Conservation (phyloP, 208 protist species). For the Naegleria lovaniensis region DNA sequence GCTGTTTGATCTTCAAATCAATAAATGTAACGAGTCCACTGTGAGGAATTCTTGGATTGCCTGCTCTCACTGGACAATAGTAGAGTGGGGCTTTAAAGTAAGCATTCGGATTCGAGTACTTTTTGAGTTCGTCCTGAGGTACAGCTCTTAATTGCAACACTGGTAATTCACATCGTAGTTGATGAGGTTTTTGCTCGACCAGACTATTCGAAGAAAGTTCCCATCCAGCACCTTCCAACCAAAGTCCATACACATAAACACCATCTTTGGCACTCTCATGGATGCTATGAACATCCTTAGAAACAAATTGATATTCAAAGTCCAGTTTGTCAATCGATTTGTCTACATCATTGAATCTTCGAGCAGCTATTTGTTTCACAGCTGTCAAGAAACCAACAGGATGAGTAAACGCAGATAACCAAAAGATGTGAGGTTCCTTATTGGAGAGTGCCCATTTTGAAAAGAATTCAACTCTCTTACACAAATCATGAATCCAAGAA, state of each 20-base stretch:
- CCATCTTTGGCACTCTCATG: slow-evolving; percentile 82
- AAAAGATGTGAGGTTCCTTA: slow-evolving; percentile 82
- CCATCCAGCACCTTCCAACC: slow-evolving; percentile 94
- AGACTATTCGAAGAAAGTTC: slow-evolving; percentile 72
- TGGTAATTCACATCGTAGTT: slow-evolving; percentile 91
- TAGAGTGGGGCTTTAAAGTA: slow-evolving; percentile 93
- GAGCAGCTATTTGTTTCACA: slow-evolving; percentile 86
- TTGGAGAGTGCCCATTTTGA: slow-evolving; percentile 75
- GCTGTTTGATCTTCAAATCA: slow-evolving; percentile 79
- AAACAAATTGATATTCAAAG: slow-evolving; percentile 92
- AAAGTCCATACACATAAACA: slow-evolving; percentile 89
- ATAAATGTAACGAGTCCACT: slow-evolving; percentile 90
- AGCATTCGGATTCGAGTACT: slow-evolving; percentile 49
- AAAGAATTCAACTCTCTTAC: slow-evolving; percentile 82
- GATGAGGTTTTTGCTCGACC: slow-evolving; percentile 88
- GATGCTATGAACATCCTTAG: slow-evolving; percentile 67
- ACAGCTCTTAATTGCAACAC: slow-evolving; percentile 95
- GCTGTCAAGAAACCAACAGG: slow-evolving; percentile 96
- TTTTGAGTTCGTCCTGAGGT: slow-evolving; percentile 74
- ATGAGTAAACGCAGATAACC: slow-evolving; percentile 96
- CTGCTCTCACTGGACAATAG: slow-evolving; percentile 92
- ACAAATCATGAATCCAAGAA: slow-evolving; percentile 89
- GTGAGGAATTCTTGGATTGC: no score
- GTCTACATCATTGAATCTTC: slow-evolving; percentile 65
- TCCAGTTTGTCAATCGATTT: slow-evolving; percentile 89